These are phyloP conservation scores for Peribolospora baueri DNA, from an alignment of 768 basidiomycete species.

Conservation along the genomic window DNA sequence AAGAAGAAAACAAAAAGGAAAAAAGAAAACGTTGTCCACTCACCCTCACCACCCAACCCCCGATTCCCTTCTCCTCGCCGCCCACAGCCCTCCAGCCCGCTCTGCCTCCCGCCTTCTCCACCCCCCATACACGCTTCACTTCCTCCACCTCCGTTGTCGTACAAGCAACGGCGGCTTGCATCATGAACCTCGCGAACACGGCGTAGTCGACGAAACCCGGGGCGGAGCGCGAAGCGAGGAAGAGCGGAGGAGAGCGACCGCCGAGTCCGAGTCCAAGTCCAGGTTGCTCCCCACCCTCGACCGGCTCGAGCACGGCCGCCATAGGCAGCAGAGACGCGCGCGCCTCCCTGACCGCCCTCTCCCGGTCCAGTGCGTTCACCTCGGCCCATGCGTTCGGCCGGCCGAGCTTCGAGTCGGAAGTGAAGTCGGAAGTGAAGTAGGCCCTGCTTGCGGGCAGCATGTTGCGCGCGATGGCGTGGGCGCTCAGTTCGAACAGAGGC, in stretches of 20 bases:
- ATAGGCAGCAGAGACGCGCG: too few species aligned
- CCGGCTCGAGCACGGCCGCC: background rate
- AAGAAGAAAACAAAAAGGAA: too few species aligned
- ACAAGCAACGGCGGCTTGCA: too few species aligned
- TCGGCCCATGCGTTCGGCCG: background rate
- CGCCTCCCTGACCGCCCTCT: background rate
- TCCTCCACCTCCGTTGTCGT: too few species aligned
- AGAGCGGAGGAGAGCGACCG: background rate
- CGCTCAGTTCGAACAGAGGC: constrained; percentile 1
- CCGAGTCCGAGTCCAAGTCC: too few species aligned
- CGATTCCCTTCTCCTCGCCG: too few species aligned
- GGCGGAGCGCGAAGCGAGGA: background rate
- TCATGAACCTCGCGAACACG: background rate
- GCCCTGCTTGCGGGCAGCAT: background rate
- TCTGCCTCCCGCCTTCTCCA: too few species aligned
- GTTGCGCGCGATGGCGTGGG: background rate
- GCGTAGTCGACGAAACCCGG: constrained; percentile 5
- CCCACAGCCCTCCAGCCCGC: too few species aligned
- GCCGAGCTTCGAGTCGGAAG: constrained; percentile 1
- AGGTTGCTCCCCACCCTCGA: background rate
- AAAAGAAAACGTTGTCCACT: too few species aligned
- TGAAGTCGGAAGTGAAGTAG: background rate
- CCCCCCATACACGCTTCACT: too few species aligned
- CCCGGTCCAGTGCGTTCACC: background rate
- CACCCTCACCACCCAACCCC: too few species aligned